A percentile compares a stretch with the other conserved stretches of the same genome.
These are phyloP conservation scores for Evansstolkia leycettana DNA, from an alignment of 495 filamentous ascomycete genomes.

Conservation along the genomic window DNA sequence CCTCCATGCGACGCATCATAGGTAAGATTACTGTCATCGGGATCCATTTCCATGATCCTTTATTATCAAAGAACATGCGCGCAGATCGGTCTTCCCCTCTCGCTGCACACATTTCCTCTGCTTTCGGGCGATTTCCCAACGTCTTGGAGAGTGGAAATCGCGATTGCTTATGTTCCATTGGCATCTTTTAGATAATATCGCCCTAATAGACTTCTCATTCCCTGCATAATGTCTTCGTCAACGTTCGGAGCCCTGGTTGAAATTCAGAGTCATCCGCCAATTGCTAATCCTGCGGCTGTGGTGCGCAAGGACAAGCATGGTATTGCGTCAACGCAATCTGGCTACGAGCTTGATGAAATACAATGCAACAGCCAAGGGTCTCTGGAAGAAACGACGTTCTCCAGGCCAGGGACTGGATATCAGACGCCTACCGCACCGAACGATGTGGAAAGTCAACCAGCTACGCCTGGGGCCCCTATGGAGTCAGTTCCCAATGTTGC, in stretches of 20 bases:
- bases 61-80: too few species aligned
- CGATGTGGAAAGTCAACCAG: conserved; percentile 42
- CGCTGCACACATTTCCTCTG: not conserved
- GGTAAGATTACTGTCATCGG: not conserved
- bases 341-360: conserved; percentile 23
- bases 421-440: conserved; percentile 28
- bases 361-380: conserved; percentile 14
- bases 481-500: conserved; percentile 38
- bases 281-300: conserved; percentile 19
- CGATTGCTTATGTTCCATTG: too few species aligned
- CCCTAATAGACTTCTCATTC: not conserved
- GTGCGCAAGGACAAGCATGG: conserved; percentile 20
- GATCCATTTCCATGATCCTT: conserved; percentile 1
- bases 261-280: conserved; percentile 17
- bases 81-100: too few species aligned
- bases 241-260: conserved; percentile 19
- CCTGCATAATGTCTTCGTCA: conserved; percentile 15
- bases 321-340: conserved; percentile 11
- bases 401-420: conserved; percentile 4
- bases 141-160: too few species aligned
- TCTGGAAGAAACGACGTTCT: conserved; percentile 9
- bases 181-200: too few species aligned
- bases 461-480: conserved; percentile 40
- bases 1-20: not conserved
- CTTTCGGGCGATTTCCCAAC: not conserved